These are phyloP conservation scores for Lepidium aucheri DNA, from an alignment of 345 rosid genomes.

Conservation along the genomic window DNA sequence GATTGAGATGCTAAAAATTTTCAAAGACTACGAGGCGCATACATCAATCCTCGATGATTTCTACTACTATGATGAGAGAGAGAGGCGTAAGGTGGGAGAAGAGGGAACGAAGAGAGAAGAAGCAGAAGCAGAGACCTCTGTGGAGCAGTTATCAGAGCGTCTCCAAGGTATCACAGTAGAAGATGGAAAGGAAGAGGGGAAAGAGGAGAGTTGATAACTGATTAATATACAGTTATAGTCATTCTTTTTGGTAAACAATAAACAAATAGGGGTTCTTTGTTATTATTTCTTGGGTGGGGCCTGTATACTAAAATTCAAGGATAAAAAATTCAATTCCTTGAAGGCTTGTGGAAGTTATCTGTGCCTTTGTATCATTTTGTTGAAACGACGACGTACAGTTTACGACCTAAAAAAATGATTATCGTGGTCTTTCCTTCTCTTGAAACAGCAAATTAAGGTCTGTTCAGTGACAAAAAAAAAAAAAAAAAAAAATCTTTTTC, in stretches of 20 bases:
- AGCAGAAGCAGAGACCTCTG: conserved; percentile 14
- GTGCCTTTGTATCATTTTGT: not conserved
- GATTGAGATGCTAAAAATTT: conserved; percentile 60
- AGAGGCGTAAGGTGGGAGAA: conserved; percentile 23
- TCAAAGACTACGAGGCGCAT: conserved; percentile 43
- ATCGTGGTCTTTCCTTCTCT: not conserved
- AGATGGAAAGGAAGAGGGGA: conserved; percentile 13
- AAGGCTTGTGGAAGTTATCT: not conserved
- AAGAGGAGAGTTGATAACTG: conserved; percentile 1
- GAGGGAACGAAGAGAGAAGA: conserved; percentile 6
- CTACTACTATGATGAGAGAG: conserved; percentile 48
- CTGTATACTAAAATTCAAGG: not conserved
- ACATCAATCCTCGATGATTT: conserved; percentile 66
- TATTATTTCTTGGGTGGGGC: not conserved
- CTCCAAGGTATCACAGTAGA: conserved; percentile 30
- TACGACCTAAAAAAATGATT: not conserved
- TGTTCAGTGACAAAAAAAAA: too few relatives aligned
- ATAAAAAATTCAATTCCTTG: conserved; percentile 1
- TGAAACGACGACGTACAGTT: not conserved
- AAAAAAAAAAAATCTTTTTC: too few relatives aligned
- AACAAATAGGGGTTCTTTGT: not conserved
- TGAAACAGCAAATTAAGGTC: not conserved
- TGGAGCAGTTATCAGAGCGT: conserved; percentile 37
- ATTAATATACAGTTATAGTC: conserved; percentile 11
- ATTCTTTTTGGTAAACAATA: conserved; percentile 21